A percentile compares a stretch with the other conserved stretches of the same genome.
Conservation (phyloP, 345 rosid species). For the Bretschneidera sinensis region DNA sequence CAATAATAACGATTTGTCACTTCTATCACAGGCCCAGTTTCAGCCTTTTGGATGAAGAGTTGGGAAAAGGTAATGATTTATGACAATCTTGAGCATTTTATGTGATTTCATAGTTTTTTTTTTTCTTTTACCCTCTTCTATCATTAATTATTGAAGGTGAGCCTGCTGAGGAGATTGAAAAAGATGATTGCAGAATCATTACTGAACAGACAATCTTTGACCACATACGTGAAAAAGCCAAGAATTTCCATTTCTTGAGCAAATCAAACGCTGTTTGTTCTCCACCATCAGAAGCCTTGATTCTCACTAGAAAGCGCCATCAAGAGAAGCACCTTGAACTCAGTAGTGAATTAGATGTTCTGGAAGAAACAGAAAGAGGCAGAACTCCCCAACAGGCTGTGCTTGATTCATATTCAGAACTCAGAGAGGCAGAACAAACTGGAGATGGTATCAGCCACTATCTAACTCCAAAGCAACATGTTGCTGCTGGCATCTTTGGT, state of each 20-base stretch:
- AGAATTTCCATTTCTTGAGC: slow-evolving; percentile 50
- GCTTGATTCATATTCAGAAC: slow-evolving; percentile 19
- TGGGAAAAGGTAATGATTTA: slow-evolving; percentile 48
- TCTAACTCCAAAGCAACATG: slow-evolving; percentile 12
- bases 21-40: slow-evolving; percentile 74
- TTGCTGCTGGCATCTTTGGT: slow-evolving; percentile 16
- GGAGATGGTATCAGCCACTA: slow-evolving; percentile 14
- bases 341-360: slow-evolving; percentile 18
- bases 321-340: slow-evolving; percentile 34
- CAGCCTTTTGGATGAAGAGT: slow-evolving; percentile 81
- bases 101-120: slow-evolving; percentile 1
- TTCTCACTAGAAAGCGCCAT: slow-evolving; percentile 46
- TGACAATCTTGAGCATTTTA: background rate
- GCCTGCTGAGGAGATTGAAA: slow-evolving; percentile 30
- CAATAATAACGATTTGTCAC: slow-evolving; percentile 13
- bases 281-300: slow-evolving; percentile 31
- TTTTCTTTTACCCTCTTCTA: slow-evolving; percentile 12
- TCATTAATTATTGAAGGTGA: slow-evolving; percentile 31
- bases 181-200: slow-evolving; percentile 45
- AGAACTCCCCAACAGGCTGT: slow-evolving; percentile 26
- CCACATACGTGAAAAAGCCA: slow-evolving; percentile 81
- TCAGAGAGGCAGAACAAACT: slow-evolving; percentile 17
- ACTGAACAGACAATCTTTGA: slow-evolving; percentile 63
- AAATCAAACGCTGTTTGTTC: slow-evolving; percentile 30
- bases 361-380: slow-evolving; percentile 20